Base-by-base conservation (phyloP, 1,139 yeast species). In the Sugiyamaella novakii region DNA sequence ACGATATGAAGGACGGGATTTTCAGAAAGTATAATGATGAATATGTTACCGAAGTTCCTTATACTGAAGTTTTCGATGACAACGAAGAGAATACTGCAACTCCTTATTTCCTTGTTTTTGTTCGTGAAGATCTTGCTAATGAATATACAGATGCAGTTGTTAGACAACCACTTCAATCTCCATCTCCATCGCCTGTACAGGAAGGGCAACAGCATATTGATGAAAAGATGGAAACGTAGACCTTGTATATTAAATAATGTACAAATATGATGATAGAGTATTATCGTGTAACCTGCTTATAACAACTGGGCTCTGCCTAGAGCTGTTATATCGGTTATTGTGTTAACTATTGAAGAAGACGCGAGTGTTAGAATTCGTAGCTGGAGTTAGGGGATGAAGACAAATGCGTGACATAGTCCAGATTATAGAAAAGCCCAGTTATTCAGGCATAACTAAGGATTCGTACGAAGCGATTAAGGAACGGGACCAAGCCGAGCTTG, bases 21-120 rank as follows among this genome's bases (percentile, higher is more conserved):
- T 92, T 82, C 78, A 74, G 97, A 53, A 91, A 87, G 72, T 92
- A 92, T 67, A 92, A 92, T 62, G 98, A 92, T 69, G 98, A 92
- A 62, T 76, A 78, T 11, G 95, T 92, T 15, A 81, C 88, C 0
- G 95, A 85, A 58, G 96, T 87, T 0, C 77, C 83, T 0, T 74
- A 75, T 5, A 74, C 78, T 6, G 96, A 89, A 64, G 95, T 91
- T 5, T 77, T 83, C 64, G 85, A 88, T 64, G 55, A 56, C 12
- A 59, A 54, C 15, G 57, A 54, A 31, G 83, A 81, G 46, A 87
- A 87, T 63, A 84, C 89, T 0, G 96, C 97, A 0, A 92, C 98
- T 1, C 97, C 98, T 1, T 91, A 91, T 62, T 91, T 87, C 66
- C 74, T 92, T 46, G 96, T 87, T 0, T 91, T 87, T 63, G 87